Conservation (phyloP, 2,329 filamentous ascomycete genomes). For the Ascochyta lentis region DNA sequence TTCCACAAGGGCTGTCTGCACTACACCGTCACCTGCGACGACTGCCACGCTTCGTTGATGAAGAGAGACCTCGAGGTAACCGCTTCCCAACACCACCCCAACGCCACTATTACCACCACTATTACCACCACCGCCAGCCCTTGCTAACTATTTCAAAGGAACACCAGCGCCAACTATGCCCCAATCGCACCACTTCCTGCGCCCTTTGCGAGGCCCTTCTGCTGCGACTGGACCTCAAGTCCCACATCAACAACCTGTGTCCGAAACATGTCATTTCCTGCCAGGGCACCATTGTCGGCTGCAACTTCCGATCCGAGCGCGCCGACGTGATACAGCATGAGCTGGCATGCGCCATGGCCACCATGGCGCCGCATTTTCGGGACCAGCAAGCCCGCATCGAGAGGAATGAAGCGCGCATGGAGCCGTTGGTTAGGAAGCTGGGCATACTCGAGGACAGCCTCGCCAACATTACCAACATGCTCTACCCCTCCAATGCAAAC, state of each 20-base stretch:
- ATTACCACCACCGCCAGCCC: conserved; percentile 17
- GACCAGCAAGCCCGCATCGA: conserved; percentile 53
- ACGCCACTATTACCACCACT: too few species aligned
- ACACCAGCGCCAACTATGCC: conserved; percentile 58
- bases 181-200: conserved; percentile 56
- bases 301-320: conserved; percentile 50
- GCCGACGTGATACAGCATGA: conserved; percentile 50
- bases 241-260: conserved; percentile 52
- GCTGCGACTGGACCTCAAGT: conserved; percentile 50
- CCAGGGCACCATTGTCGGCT: conserved; percentile 54
- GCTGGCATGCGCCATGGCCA: conserved; percentile 53
- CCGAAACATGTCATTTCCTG: conserved; percentile 53
- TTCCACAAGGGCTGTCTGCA: conserved; percentile 62
- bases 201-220: conserved; percentile 52
- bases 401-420: conserved; percentile 53
- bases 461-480: conserved; percentile 51
- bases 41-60: conserved; percentile 61
- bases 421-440: conserved; percentile 52
- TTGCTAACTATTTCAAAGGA: conserved; percentile 45
- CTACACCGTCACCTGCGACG: conserved; percentile 58
- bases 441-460: conserved; percentile 55
- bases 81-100: neutral
- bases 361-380: conserved; percentile 54
- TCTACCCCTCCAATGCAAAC: conserved; percentile 46
- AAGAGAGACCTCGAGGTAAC: conserved; percentile 61